phyloP scores from a whole-genome alignment of 2,329 filamentous ascomycete species.

The Pseudopyricularia javanii region DNA sequence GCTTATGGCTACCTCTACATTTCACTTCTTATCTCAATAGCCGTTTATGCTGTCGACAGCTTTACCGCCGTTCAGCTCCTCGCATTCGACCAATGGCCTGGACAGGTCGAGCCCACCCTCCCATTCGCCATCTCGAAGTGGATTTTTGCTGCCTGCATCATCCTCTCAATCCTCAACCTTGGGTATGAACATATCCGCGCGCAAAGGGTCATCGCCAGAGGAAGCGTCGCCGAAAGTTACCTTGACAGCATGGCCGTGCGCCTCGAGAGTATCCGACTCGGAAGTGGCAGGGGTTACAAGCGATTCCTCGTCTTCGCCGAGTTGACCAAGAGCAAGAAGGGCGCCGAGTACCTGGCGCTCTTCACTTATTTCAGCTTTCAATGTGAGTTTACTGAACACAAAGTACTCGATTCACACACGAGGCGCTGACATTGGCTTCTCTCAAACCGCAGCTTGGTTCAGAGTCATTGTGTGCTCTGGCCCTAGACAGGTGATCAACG shows the following conservation, averaged over 20 bases:
- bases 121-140: slow-evolving; percentile 73
- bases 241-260: slow-evolving; percentile 78
- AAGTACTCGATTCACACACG: background rate
- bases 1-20: slow-evolving; percentile 81
- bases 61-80: slow-evolving; percentile 90
- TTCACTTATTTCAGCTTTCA: slow-evolving; percentile 78
- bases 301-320: slow-evolving; percentile 88
- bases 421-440: background rate
- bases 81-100: slow-evolving; percentile 80
- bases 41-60: slow-evolving; percentile 80
- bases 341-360: slow-evolving; percentile 77
- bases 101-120: slow-evolving; percentile 67
- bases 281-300: slow-evolving; percentile 66
- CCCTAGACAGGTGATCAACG: slow-evolving; percentile 84
- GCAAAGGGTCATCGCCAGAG: slow-evolving; percentile 66
- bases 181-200: slow-evolving; percentile 71
- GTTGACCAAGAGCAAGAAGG: slow-evolving; percentile 83
- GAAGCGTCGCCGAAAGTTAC: slow-evolving; percentile 83
- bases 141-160: slow-evolving; percentile 90
- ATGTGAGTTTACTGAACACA: slow-evolving; percentile 27
- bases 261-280: slow-evolving; percentile 69
- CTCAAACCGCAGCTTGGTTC: slow-evolving; percentile 54
- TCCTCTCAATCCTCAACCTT: slow-evolving; percentile 76
- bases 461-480: slow-evolving; percentile 84
- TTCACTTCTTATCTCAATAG: slow-evolving; percentile 63